phyloP scores from a whole-genome alignment of 805 yeast species.

The Cyberlindnera misumaiensis region DNA sequence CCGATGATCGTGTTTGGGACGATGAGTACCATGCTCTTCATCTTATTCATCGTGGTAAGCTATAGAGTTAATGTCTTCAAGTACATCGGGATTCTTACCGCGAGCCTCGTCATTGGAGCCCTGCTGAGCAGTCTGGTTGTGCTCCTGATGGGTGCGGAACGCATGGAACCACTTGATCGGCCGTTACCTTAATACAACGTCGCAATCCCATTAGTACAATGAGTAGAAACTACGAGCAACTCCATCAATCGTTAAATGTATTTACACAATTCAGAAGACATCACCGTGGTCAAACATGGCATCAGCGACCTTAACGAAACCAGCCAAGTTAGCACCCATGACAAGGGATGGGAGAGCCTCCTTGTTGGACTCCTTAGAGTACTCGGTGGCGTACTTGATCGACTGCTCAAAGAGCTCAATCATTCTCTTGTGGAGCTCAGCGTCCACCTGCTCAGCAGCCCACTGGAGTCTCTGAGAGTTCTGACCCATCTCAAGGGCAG shows the following conservation, averaged over 20 bases:
- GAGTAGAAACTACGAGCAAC: background rate
- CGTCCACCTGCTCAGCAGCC: constrained; percentile 90
- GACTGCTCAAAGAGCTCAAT: constrained; percentile 88
- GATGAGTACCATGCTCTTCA: constrained; percentile 4
- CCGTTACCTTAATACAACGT: no score
- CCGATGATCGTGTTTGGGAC: constrained; percentile 2
- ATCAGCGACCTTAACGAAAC: constrained; percentile 96
- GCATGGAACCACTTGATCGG: background rate
- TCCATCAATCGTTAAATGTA: background rate
- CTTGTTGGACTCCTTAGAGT: constrained; percentile 61
- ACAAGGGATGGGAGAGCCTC: constrained; percentile 85
- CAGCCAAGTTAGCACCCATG: constrained; percentile 98
- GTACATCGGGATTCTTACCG: constrained; percentile 10
- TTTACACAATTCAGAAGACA: constrained; percentile 26
- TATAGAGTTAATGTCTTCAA: constrained; percentile 11
- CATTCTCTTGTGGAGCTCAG: constrained; percentile 88
- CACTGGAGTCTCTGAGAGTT: constrained; percentile 91
- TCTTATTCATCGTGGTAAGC: constrained; percentile 4
- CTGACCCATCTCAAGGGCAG: constrained; percentile 99
- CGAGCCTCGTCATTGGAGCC: constrained; percentile 4
- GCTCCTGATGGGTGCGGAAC: constrained; percentile 2
- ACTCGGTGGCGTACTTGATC: constrained; percentile 77
- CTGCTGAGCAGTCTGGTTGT: constrained; percentile 1
- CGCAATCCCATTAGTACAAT: no score
- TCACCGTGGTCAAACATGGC: constrained; percentile 99